A percentile compares a stretch with the other conserved stretches of the same genome.
These are phyloP conservation scores for Scorias spongiosa DNA, from an alignment of 2,329 filamentous ascomycete species.

Conservation along the genomic window DNA sequence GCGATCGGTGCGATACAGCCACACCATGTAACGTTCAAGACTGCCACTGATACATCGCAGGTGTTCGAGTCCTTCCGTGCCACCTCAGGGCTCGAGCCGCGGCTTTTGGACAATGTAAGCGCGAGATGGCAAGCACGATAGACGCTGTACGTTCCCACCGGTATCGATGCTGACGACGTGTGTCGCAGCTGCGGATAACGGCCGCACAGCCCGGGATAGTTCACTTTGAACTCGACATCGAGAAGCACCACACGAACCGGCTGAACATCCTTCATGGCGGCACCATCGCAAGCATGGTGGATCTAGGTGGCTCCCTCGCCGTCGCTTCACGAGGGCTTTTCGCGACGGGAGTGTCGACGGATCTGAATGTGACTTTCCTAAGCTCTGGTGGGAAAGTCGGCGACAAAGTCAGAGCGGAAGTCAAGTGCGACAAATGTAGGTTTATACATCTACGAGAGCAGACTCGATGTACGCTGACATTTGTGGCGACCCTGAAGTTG, in stretches of 20 bases:
- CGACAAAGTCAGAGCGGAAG: conserved; percentile 36
- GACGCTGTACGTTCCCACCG: background rate
- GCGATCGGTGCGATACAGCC: background rate
- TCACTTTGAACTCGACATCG: conserved; percentile 60
- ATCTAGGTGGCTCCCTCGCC: conserved; percentile 50
- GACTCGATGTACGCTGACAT: background rate
- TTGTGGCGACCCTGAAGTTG: conserved; percentile 29
- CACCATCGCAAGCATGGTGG: conserved; percentile 61
- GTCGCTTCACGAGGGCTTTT: conserved; percentile 51
- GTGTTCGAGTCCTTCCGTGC: conserved; percentile 74
- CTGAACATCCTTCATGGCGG: conserved; percentile 64
- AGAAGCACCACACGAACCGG: conserved; percentile 64
- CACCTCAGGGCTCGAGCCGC: conserved; percentile 77
- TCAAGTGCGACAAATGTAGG: conserved; percentile 48
- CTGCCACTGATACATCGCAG: conserved; percentile 27
- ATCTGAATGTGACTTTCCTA: conserved; percentile 51
- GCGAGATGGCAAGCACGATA: background rate
- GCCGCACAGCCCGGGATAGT: conserved; percentile 51
- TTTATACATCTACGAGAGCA: background rate
- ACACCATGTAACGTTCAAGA: background rate
- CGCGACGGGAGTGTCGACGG: conserved; percentile 51
- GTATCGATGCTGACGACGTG: conserved; percentile 5
- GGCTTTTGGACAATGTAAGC: conserved; percentile 33
- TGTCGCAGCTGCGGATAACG: conserved; percentile 47
- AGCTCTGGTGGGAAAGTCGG: conserved; percentile 48